Base-by-base conservation (phyloP, 345 rosid species). In the Brassica incana region DNA sequence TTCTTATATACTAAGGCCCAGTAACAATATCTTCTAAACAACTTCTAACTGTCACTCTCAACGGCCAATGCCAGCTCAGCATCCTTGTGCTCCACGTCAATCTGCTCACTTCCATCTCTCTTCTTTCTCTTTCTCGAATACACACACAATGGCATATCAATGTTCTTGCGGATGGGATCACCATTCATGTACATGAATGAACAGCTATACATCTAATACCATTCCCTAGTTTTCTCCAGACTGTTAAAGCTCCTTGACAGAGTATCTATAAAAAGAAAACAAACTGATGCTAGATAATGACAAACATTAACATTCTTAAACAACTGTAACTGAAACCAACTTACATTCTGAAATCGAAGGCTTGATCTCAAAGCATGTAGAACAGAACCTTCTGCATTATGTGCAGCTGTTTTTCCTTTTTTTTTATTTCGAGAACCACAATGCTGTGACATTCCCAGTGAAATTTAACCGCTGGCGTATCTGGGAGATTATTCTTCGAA, bases 131-230 rank as follows among this genome's bases (percentile, higher is more conserved):
- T 38, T 38, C 43, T 38, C 43, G 43, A 6, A 38, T 8, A 38
- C 43, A 38, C 43, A 38, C 43, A 38, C 43, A 38, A 38, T 38
- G 43, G 10, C 9, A 38, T 38, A 38, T 87, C 86, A 38, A 90
- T 77, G 52, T 73, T 81, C 76, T 82, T 92, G 54, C 85, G 85
- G 81, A 83, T 81, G 68, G 90, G 81, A 29, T 89, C 88, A 0
- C 89, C 91, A 69, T 90, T 90, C 83, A 82, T 83, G 84, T 88
- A 83, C 80, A 90, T 84, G 87, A 72, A 89, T 67, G 77, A 92
- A 87, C 54, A 92, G 84, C 97, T 94, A 92, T 60, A 92, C 77
- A 84, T 92, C 97, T 29, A 91, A 87, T 65, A 85, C 87, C 80
- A 87, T 84, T 90, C 94, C 73, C 83, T 83, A 25, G 97, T 92